phyloP scores from a whole-genome alignment of 1,139 yeast genomes.

The Meyerozyma sp. region DNA sequence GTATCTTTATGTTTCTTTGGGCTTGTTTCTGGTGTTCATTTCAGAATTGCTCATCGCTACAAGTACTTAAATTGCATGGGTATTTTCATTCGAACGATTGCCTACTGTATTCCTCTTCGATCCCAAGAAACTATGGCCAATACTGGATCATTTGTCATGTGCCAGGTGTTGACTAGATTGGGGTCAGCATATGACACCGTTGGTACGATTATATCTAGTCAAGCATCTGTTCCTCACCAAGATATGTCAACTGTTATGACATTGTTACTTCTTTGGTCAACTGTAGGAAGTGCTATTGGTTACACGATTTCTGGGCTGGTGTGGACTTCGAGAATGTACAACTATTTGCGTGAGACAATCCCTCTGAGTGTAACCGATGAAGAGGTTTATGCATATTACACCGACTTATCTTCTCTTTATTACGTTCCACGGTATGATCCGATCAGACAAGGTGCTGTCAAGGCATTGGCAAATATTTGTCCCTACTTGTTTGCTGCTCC shows the following conservation, averaged over 20 bases:
- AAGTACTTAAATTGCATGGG: constrained; percentile 24
- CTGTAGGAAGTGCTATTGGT: constrained; percentile 44
- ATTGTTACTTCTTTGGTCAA: constrained; percentile 33
- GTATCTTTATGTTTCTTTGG: constrained; percentile 28
- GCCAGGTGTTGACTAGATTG: constrained; percentile 20
- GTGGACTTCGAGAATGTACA: constrained; percentile 39
- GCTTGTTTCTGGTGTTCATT: constrained; percentile 22
- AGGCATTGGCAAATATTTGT: constrained; percentile 19
- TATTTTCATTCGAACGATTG: constrained; percentile 19
- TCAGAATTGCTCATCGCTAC: constrained; percentile 24
- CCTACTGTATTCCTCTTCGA: constrained; percentile 20
- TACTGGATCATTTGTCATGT: constrained; percentile 13
- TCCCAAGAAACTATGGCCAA: constrained; percentile 13
- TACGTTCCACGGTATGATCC: constrained; percentile 13
- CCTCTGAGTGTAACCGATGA: constrained; percentile 14
- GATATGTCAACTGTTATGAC: constrained; percentile 42
- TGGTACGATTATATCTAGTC: constrained; percentile 26
- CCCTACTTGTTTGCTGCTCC: constrained; percentile 19
- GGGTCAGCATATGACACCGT: constrained; percentile 27
- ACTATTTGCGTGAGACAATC: constrained; percentile 15
- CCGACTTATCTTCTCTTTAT: constrained; percentile 11
- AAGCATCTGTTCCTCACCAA: constrained; percentile 39
- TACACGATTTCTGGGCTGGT: constrained; percentile 42
- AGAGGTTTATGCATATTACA: constrained; percentile 11
- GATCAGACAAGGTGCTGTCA: constrained; percentile 21